Conservation (phyloP, 306 rosid genomes). For the Lagenaria siceraria region DNA sequence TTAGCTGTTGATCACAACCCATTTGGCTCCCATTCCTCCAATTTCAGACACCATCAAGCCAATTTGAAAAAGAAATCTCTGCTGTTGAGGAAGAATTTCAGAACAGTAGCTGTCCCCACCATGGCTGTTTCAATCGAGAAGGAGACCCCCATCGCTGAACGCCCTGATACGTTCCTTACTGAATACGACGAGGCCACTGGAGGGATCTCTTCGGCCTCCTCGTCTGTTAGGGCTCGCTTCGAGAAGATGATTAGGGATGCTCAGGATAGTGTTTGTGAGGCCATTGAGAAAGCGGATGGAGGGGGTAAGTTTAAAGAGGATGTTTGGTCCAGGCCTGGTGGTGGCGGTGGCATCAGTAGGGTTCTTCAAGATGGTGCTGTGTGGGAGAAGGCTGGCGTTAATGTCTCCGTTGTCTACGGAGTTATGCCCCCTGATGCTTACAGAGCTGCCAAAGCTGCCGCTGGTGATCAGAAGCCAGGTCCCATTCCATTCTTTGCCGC, state of each 20-base stretch:
- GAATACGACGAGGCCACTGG: conserved; percentile 24
- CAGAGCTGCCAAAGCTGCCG: conserved; percentile 72
- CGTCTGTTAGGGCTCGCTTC: conserved; percentile 62
- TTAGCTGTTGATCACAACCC: neutral
- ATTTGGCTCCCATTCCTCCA: neutral
- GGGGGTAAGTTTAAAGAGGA: conserved; percentile 75
- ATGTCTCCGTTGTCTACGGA: conserved; percentile 91
- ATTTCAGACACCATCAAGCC: neutral
- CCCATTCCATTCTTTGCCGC: conserved; percentile 93
- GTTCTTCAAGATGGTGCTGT: conserved; percentile 89
- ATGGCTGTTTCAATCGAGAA: conserved; percentile 60
- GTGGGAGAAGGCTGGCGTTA: conserved; percentile 98
- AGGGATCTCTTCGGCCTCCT: conserved; percentile 18
- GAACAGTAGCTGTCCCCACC: conserved; percentile 2
- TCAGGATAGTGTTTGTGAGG: conserved; percentile 73
- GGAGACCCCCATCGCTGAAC: conserved; percentile 62
- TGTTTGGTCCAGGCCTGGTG: conserved; percentile 97
- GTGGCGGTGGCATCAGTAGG: conserved; percentile 95
- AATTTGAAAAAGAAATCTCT: neutral
- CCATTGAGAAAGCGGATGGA: conserved; percentile 69
- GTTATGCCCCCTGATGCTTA: conserved; percentile 98
- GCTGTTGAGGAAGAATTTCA: neutral
- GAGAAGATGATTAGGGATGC: conserved; percentile 98
- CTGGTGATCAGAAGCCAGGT: conserved; percentile 57
- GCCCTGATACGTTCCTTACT: conserved; percentile 72